Conservation (phyloP, 73 alveolate species). For the Paramecium primaurelia region DNA sequence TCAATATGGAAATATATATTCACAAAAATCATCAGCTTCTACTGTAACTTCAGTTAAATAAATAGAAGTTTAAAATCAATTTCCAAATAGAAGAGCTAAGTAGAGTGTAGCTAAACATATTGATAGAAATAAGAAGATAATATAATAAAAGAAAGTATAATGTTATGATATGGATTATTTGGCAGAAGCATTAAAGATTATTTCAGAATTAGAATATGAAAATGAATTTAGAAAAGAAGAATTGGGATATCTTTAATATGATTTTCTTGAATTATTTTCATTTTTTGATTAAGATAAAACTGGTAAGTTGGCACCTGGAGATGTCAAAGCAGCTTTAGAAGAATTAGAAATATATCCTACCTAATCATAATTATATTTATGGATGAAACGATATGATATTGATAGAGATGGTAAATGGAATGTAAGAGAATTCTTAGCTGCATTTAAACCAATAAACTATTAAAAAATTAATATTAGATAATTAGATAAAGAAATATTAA, state of each 20-base stretch:
- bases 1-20: background rate
- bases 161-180: conserved; percentile 35
- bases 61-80: background rate
- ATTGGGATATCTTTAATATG: background rate
- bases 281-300: conserved; percentile 3
- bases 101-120: background rate
- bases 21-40: background rate
- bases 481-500: background rate
- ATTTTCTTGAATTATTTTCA: background rate
- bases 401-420: conserved; percentile 54
- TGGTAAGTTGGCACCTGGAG: conserved; percentile 45
- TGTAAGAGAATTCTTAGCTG: background rate
- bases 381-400: conserved; percentile 41
- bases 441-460: background rate
- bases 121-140: background rate
- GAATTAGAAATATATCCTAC: conserved; percentile 28
- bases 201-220: conserved; percentile 27
- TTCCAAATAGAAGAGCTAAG: conserved; percentile 40
- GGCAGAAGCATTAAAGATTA: background rate
- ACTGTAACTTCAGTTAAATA: background rate
- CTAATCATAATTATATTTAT: conserved; percentile 11
- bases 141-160: background rate
- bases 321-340: conserved; percentile 5
- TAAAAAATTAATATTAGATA: background rate
- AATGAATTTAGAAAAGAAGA: conserved; percentile 26